Conservation (phyloP, 495 filamentous ascomycete species). For the Lasiosphaeria hispida region DNA sequence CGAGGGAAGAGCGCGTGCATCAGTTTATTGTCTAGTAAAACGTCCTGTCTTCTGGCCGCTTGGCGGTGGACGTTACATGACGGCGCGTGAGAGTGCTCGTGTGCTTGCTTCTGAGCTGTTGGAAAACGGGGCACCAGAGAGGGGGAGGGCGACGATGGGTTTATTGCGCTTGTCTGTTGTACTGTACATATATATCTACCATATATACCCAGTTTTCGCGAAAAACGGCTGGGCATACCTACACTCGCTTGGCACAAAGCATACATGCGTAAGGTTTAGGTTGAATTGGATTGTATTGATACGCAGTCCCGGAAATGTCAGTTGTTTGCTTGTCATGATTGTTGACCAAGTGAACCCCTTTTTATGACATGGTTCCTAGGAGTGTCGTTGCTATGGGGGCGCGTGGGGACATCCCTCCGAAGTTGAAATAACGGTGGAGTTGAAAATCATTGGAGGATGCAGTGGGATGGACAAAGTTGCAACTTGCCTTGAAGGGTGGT, state of each 20-base stretch:
- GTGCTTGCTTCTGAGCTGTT: neutral
- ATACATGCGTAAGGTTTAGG: neutral
- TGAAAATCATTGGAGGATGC: too few species aligned
- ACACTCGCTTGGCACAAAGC: constrained; percentile 3
- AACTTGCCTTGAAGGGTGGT: too few species aligned
- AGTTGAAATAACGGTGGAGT: too few species aligned
- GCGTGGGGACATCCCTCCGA: too few species aligned
- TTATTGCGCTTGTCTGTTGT: constrained; percentile 4
- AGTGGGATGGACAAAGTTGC: too few species aligned
- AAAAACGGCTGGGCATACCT: neutral
- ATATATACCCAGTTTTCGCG: constrained; percentile 7
- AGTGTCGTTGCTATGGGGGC: too few species aligned
- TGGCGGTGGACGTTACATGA: neutral
- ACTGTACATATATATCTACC: constrained; percentile 9
- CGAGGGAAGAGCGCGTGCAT: neutral
- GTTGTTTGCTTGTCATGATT: too few species aligned
- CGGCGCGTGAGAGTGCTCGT: too few species aligned
- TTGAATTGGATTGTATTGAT: neutral
- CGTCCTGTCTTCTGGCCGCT: neutral
- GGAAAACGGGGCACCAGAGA: neutral
- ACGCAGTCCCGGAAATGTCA: neutral
- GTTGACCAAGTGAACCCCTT: too few species aligned
- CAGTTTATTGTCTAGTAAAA: neutral
- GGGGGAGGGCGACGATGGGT: neutral
- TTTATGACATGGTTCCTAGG: too few species aligned